These are phyloP conservation scores for Cladosporium sp. DNA, from an alignment of 2,329 filamentous ascomycete species.

Conservation along the genomic window DNA sequence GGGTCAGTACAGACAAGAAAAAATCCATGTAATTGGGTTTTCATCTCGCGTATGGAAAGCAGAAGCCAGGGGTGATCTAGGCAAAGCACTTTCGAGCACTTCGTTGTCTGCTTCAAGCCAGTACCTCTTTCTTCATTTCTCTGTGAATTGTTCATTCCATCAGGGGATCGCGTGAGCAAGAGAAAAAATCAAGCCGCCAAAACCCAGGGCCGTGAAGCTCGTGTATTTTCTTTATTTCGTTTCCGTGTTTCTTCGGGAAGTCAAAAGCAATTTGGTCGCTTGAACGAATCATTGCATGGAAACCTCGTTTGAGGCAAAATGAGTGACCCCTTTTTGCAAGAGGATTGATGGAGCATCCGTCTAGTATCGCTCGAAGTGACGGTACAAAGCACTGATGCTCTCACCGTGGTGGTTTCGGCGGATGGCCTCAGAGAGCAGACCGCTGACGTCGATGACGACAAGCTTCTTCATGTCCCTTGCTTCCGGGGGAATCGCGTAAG, in stretches of 20 bases:
- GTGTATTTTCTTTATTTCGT: background rate
- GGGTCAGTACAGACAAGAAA: background rate
- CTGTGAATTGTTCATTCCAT: background rate
- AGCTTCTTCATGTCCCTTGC: conserved; percentile 75
- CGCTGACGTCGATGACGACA: conserved; percentile 83
- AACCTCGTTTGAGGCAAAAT: background rate
- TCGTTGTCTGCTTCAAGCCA: conserved; percentile 8
- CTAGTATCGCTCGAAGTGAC: conserved; percentile 34
- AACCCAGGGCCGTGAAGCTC: background rate
- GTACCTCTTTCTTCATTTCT: background rate
- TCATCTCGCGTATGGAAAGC: too few relatives aligned
- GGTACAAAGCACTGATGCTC: conserved; percentile 57
- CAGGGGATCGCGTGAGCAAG: background rate
- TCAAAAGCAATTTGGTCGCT: background rate
- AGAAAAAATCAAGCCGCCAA: too few relatives aligned
- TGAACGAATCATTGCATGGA: background rate
- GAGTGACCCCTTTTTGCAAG: background rate
- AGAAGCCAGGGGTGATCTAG: background rate
- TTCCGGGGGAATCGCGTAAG: conserved; percentile 81
- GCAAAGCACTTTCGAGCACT: conserved; percentile 6
- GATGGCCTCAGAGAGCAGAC: conserved; percentile 85
- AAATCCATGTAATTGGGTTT: background rate
- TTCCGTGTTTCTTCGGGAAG: background rate
- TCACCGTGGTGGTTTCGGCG: conserved; percentile 96
- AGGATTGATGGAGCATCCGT: too few relatives aligned